A percentile compares a stretch with the other conserved stretches of the same genome.
Conservation (phyloP, 345 rosid species). For the Salix suchowensis region DNA sequence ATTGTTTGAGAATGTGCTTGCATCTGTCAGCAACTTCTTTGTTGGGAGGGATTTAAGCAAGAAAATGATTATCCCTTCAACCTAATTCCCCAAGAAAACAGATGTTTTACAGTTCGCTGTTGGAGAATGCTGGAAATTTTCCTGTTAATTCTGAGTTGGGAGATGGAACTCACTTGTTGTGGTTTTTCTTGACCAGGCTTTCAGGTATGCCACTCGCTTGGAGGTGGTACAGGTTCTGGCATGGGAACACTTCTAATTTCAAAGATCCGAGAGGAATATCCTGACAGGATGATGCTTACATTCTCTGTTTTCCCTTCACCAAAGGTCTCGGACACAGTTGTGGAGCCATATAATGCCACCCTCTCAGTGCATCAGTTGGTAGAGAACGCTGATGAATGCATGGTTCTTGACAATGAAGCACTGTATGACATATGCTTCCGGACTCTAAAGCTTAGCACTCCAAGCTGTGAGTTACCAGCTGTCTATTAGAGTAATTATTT, state of each 20-base stretch:
- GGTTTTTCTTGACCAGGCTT: conserved; percentile 50
- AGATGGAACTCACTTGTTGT: conserved; percentile 10
- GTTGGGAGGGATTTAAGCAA: neutral
- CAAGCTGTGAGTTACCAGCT: conserved; percentile 66
- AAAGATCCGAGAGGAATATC: conserved; percentile 93
- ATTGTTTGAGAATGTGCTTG: neutral
- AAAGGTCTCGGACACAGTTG: conserved; percentile 97
- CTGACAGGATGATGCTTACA: conserved; percentile 96
- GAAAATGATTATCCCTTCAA: neutral
- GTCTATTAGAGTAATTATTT: neutral
- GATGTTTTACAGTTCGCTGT: neutral
- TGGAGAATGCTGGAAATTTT: neutral
- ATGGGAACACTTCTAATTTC: conserved; percentile 95
- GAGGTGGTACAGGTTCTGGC: conserved; percentile 98
- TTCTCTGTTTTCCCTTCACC: conserved; percentile 99
- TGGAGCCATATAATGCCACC: conserved; percentile 95
- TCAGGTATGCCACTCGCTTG: conserved; percentile 94
- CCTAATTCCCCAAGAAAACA: neutral
- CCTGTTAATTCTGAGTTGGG: neutral
- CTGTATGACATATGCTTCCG: conserved; percentile 98
- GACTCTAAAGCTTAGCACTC: conserved; percentile 91
- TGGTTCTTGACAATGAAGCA: conserved; percentile 97
- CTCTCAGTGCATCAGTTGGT: conserved; percentile 97
- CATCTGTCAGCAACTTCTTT: neutral
- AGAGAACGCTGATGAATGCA: conserved; percentile 94